Conservation (phyloP, 2,329 filamentous ascomycete genomes). For the Xylaria hypoxylon region DNA sequence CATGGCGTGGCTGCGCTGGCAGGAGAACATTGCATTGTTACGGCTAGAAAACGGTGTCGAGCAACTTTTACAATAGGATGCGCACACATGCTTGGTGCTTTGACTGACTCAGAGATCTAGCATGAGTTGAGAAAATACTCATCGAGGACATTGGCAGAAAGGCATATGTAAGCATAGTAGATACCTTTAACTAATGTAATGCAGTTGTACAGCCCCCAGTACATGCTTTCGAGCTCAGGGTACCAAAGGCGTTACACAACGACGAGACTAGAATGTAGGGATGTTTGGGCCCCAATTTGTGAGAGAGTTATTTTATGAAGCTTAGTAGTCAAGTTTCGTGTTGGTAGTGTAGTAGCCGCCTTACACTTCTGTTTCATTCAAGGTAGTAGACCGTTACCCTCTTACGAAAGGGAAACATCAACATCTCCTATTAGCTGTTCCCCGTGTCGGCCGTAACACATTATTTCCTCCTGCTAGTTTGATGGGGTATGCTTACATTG, state of each 20-base stretch:
- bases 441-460: background rate
- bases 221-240: background rate
- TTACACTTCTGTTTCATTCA: too few species aligned
- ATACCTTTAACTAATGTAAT: background rate
- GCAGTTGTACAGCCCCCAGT: background rate
- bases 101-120: too few species aligned
- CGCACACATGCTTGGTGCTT: background rate
- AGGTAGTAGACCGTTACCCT: background rate
- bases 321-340: too few species aligned
- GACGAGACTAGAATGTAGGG: background rate
- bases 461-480: background rate
- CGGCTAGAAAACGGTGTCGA: slow-evolving; percentile 46
- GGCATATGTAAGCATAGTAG: background rate
- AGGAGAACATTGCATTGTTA: slow-evolving; percentile 64
- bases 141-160: too few species aligned
- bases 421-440: background rate
- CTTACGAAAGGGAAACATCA: background rate
- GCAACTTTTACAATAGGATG: slow-evolving; percentile 31
- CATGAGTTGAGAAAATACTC: too few species aligned
- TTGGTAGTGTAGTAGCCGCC: too few species aligned
- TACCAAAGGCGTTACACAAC: background rate
- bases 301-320: too few species aligned
- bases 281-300: background rate
- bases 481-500: background rate
- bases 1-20: slow-evolving; percentile 81